phyloP scores from a whole-genome alignment of 1,139 yeast species.

The Pneumocystis carinii region DNA sequence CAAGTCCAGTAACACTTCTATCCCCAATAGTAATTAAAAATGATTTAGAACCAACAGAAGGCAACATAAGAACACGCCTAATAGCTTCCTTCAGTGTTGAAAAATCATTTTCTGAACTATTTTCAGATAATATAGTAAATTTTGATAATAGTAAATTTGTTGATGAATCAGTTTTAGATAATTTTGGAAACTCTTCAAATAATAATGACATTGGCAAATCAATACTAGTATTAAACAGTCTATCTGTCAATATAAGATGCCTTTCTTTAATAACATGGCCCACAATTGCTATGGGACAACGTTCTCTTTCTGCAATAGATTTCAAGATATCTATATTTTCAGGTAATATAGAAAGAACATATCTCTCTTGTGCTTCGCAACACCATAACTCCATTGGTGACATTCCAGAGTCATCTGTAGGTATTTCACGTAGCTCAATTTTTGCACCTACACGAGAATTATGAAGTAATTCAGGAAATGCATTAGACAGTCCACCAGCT shows the following conservation, averaged over 20 bases:
- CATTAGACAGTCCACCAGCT: slow-evolving; percentile 97
- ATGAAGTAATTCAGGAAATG: slow-evolving; percentile 92
- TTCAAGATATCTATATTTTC: slow-evolving; percentile 59
- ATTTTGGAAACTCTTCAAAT: slow-evolving; percentile 93
- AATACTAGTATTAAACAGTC: slow-evolving; percentile 57
- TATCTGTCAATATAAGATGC: slow-evolving; percentile 67
- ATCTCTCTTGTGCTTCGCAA: slow-evolving; percentile 97
- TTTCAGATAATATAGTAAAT: slow-evolving; percentile 25
- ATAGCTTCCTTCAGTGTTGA: slow-evolving; percentile 40
- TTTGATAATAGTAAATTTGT: slow-evolving; percentile 37
- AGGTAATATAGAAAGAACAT: slow-evolving; percentile 82
- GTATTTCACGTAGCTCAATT: slow-evolving; percentile 80
- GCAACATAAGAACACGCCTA: slow-evolving; percentile 69
- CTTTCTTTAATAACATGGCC: slow-evolving; percentile 86
- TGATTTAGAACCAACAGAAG: slow-evolving; percentile 89
- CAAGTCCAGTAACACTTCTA: slow-evolving; percentile 87
- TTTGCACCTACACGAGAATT: slow-evolving; percentile 91
- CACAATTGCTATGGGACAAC: slow-evolving; percentile 91
- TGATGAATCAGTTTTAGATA: slow-evolving; percentile 66
- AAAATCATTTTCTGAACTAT: neutral
- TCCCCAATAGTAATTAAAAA: slow-evolving; percentile 96
- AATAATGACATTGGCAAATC: slow-evolving; percentile 93
- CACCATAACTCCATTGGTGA: slow-evolving; percentile 99
- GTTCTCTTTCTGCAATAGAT: slow-evolving; percentile 79
- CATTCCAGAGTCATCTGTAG: slow-evolving; percentile 93